These are phyloP conservation scores for Irpex lacteus DNA, from an alignment of 1,284 basidiomycete species.

Conservation along the genomic window DNA sequence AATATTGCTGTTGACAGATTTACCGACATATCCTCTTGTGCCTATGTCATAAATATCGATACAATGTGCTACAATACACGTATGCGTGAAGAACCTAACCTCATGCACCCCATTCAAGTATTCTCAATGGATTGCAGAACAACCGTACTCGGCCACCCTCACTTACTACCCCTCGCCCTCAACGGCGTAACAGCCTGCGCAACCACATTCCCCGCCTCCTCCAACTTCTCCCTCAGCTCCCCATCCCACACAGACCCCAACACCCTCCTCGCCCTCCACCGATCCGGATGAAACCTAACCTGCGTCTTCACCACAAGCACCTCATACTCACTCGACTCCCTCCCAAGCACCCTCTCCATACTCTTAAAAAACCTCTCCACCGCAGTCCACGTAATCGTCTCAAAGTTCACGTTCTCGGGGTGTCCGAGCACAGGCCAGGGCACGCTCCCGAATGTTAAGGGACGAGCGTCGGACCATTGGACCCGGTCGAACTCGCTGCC, in stretches of 20 bases:
- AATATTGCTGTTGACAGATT: too few relatives aligned
- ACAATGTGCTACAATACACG: too few relatives aligned
- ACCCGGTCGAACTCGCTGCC: constrained; percentile 9
- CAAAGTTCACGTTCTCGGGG: not conserved
- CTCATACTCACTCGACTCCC: not conserved
- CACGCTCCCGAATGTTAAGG: constrained; percentile 9
- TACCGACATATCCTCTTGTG: too few relatives aligned
- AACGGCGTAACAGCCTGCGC: constrained; percentile 12
- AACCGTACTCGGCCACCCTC: too few relatives aligned
- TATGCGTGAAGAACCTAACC: too few relatives aligned
- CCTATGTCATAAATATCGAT: too few relatives aligned
- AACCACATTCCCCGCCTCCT: constrained; percentile 12
- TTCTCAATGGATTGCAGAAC: too few relatives aligned
- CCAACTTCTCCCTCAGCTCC: not conserved
- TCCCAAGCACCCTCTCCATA: not conserved
- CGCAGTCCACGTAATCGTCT: constrained; percentile 7
- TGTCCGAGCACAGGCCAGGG: constrained; percentile 6
- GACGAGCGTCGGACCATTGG: constrained; percentile 1
- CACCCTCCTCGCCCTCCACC: constrained; percentile 8
- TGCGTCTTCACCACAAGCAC: constrained; percentile 10
- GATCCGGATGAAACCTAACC: constrained; percentile 12
- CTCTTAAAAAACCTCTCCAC: constrained; percentile 10
- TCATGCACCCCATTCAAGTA: too few relatives aligned
- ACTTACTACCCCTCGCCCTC: not conserved
- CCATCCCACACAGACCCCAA: constrained; percentile 6